These are phyloP conservation scores for Penicillium sp. DNA, from an alignment of 2,329 filamentous ascomycete species.

Conservation along the genomic window DNA sequence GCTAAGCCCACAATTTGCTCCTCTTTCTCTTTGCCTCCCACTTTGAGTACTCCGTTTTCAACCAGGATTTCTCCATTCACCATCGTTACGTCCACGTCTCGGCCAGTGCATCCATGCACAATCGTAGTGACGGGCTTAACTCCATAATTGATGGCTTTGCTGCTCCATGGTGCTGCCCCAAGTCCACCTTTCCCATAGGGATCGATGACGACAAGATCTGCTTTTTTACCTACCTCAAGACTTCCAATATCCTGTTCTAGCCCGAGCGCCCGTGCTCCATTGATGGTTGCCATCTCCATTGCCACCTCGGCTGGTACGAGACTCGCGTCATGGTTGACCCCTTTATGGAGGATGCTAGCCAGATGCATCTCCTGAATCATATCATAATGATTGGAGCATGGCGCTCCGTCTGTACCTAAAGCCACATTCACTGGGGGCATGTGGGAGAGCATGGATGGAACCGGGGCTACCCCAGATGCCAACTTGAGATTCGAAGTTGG, in stretches of 20 bases:
- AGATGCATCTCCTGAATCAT: constrained; percentile 57
- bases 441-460: constrained; percentile 46
- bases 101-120: constrained; percentile 47
- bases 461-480: constrained; percentile 52
- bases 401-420: constrained; percentile 56
- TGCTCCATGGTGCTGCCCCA: constrained; percentile 41
- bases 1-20: constrained; percentile 14
- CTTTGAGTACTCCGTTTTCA: constrained; percentile 31
- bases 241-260: constrained; percentile 42
- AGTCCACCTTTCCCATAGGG: constrained; percentile 32
- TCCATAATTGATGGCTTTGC: constrained; percentile 7
- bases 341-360: constrained; percentile 52
- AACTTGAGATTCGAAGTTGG: constrained; percentile 55
- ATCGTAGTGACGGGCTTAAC: constrained; percentile 39
- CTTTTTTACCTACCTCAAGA: constrained; percentile 37
- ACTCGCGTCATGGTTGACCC: constrained; percentile 41
- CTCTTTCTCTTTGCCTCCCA: constrained; percentile 17
- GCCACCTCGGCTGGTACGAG: constrained; percentile 49
- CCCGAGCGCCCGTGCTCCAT: constrained; percentile 52
- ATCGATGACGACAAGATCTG: constrained; percentile 31
- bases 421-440: constrained; percentile 44
- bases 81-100: constrained; percentile 48
- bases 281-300: constrained; percentile 55
- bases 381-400: constrained; percentile 55
- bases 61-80: constrained; percentile 47